Percentiles rank a stretch among this genome's conserved stretches.
These are phyloP conservation scores for Hyphodiscus hymeniophilus DNA, from an alignment of 495 filamentous ascomycete genomes.

Conservation along the genomic window DNA sequence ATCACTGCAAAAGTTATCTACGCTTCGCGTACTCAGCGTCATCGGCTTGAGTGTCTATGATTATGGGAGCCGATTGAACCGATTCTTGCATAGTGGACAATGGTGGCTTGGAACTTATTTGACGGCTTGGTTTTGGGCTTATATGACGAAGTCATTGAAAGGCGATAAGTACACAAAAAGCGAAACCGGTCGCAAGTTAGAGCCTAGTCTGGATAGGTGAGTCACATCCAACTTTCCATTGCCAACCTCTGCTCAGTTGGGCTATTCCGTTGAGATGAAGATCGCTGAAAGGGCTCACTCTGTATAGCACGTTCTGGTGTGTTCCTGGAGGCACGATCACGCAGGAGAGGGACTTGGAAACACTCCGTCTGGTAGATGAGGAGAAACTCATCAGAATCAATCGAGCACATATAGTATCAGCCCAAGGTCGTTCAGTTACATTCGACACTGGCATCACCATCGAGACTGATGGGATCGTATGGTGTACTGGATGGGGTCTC, in stretches of 20 bases:
- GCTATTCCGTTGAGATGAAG: no score
- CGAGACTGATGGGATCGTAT: slow-evolving; percentile 20
- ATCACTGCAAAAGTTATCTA: slow-evolving; percentile 3
- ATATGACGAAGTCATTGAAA: neutral
- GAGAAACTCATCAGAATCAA: neutral
- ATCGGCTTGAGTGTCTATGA: slow-evolving; percentile 2
- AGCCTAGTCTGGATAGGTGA: slow-evolving; percentile 4
- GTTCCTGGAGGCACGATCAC: neutral
- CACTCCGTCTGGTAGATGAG: slow-evolving; percentile 1
- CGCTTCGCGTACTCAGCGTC: neutral
- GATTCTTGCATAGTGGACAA: slow-evolving; percentile 18
- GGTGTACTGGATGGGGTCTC: slow-evolving; percentile 23
- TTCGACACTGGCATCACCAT: slow-evolving; percentile 14
- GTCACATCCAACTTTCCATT: neutral
- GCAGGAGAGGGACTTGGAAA: slow-evolving; percentile 3
- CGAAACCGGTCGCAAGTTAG: slow-evolving; percentile 8
- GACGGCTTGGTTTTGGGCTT: slow-evolving; percentile 1
- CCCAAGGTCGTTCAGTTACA: neutral
- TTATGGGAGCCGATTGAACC: slow-evolving; percentile 8
- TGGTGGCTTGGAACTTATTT: slow-evolving; percentile 14
- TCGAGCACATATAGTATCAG: neutral
- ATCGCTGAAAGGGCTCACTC: no score
- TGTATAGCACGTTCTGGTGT: slow-evolving; percentile 9
- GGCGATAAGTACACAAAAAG: slow-evolving; percentile 10
- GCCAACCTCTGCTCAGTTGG: no score